Evolutionary conservation across 1,284 basidiomycete species (phyloP), one percentile per base, ranked within the genome.

Genomic region (Macrocybe sp.): DNA sequence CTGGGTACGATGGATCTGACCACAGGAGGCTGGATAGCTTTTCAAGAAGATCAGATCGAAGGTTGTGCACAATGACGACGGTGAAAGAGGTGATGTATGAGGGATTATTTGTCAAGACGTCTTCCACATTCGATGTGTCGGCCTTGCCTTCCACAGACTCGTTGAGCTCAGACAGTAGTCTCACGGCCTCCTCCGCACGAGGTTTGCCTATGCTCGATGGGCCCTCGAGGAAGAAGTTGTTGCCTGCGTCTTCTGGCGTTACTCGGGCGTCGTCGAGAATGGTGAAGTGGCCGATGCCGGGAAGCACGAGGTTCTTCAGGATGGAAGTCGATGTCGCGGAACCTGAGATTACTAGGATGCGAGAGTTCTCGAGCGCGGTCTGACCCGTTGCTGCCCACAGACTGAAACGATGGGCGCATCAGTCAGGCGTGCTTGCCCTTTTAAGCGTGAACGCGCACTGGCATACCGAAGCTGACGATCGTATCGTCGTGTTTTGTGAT

Each of bases 301-400:
- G 95, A 7, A 98, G 81, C 31, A 97, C 92, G 52, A 98, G 84
- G 63, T 97, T 97, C 76, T 98, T 97, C 55, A 97, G 76, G 52
- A 92, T 81, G 48, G 90, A 87, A 30, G 89, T 88, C 1, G 89
- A 84, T 1, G 92, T 89, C 1, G 91, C 89, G 37, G 85, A 83
- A 5, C 75, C 85, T 30, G 86, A 88, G 44, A 97, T 65, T 53
- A 97, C 81, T 22, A 98, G 79, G 41, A 97, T 76, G 46, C 86
- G 79, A 6, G 92, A 80, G 2, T 82, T 77, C 65, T 99, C 94
- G 45, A 99, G 83, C 0, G 92, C 92, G n/a, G 76, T 73, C 67
- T 99, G 96, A 1, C 96, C 97, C 0, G 90, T 85, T 2, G 91
- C 85, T 11, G 95, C 96, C 96, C 96, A 99, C 16, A 99, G 75